A percentile compares a stretch with the other conserved stretches of the same genome.
Conservation (phyloP, 1,284 basidiomycete species). For the Leccinum ponderosum region DNA sequence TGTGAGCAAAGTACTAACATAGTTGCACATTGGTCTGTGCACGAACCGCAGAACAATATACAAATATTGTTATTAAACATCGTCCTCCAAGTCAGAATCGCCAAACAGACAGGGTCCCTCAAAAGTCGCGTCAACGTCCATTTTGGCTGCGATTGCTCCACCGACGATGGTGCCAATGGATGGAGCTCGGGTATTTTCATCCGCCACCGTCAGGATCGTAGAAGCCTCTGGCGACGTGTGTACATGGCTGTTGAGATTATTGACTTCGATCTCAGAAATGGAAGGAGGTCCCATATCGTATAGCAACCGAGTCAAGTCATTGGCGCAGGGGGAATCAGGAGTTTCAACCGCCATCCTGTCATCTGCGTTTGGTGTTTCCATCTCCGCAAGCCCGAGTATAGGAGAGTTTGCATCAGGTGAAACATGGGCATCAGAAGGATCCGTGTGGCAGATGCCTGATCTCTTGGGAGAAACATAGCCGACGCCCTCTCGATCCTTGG, state of each 20-base stretch:
- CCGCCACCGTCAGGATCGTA: not conserved
- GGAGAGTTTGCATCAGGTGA: not conserved
- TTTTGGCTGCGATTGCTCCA: not conserved
- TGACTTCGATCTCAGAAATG: not conserved
- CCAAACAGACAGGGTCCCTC: slow-evolving; percentile 31
- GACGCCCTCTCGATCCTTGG: slow-evolving; percentile 29
- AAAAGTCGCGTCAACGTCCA: slow-evolving; percentile 12
- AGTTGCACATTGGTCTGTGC: not conserved
- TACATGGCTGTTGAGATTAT: not conserved
- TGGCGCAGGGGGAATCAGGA: not conserved
- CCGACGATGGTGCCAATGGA: not conserved
- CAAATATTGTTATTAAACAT: slow-evolving; percentile 6
- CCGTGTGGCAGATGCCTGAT: not conserved
- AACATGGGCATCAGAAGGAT: not conserved
- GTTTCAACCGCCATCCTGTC: not conserved
- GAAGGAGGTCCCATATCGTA: not conserved
- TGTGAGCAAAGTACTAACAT: not conserved
- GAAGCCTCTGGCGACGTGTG: not conserved
- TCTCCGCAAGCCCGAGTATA: not conserved
- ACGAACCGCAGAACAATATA: not conserved
- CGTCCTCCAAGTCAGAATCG: slow-evolving; percentile 33
- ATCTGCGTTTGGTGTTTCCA: slow-evolving; percentile 3
- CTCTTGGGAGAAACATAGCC: slow-evolving; percentile 16
- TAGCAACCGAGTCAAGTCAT: not conserved
- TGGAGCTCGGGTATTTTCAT: not conserved